Conservation (phyloP, 2,329 filamentous ascomycete genomes). For the Dactylellina parvicollis region DNA sequence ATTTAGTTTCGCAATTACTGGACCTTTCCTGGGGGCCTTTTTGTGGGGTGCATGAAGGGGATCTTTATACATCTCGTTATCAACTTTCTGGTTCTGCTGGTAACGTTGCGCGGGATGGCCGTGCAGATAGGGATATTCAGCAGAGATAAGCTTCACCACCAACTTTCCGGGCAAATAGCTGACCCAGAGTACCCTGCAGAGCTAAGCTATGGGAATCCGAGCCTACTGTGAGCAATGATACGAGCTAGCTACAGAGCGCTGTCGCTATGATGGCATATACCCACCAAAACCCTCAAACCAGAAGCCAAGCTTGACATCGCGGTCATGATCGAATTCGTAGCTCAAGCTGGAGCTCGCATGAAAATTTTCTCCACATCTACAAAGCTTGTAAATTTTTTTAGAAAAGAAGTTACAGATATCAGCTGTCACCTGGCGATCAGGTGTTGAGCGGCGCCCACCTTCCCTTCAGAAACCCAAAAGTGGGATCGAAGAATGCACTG, state of each 20-base stretch:
- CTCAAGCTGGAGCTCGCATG: background rate
- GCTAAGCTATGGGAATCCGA: too few relatives aligned
- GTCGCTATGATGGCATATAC: too few relatives aligned
- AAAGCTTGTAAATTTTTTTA: background rate
- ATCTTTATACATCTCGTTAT: slow-evolving; percentile 45
- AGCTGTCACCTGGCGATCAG: background rate
- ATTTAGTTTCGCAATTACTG: slow-evolving; percentile 23
- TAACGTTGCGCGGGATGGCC: slow-evolving; percentile 22
- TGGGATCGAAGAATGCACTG: background rate
- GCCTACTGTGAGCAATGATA: too few relatives aligned
- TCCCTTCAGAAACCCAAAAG: slow-evolving; percentile 1
- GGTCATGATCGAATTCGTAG: background rate
- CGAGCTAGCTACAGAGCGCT: too few relatives aligned
- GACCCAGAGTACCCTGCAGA: too few relatives aligned
- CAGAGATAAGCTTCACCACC: slow-evolving; percentile 22
- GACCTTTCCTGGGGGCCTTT: slow-evolving; percentile 31
- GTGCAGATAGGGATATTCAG: slow-evolving; percentile 12
- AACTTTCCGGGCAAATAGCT: too few relatives aligned
- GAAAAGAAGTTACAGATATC: background rate
- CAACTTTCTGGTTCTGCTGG: background rate
- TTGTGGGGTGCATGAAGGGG: slow-evolving; percentile 51
- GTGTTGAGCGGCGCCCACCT: background rate
- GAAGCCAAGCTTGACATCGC: too few relatives aligned
- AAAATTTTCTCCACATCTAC: background rate
- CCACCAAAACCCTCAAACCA: background rate